Evolutionary conservation across 73 alveolate species (phyloP).

Genomic region (Tetrahymena malaccensis): DNA sequence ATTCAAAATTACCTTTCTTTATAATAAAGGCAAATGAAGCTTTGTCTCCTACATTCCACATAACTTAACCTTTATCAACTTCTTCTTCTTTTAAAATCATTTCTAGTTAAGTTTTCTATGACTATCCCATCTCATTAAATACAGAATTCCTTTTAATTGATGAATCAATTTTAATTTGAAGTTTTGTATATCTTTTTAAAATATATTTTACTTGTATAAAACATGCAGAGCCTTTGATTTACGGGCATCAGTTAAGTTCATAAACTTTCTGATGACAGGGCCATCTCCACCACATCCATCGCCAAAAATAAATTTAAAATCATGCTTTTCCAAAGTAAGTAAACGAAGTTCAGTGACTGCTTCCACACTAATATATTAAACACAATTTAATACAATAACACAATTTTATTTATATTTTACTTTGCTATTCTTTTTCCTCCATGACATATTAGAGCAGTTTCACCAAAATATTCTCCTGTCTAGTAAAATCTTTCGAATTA

Average conservation of each 20-base stretch:
- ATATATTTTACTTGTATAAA: background rate
- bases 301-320: slow-evolving; percentile 36
- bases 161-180: too few species aligned
- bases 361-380: slow-evolving; percentile 5
- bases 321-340: slow-evolving; percentile 35
- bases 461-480: slow-evolving; percentile 43
- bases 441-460: slow-evolving; percentile 24
- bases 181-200: background rate
- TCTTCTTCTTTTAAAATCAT: slow-evolving; percentile 39
- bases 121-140: slow-evolving; percentile 14
- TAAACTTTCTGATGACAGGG: slow-evolving; percentile 29
- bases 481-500: slow-evolving; percentile 29
- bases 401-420: background rate
- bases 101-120: slow-evolving; percentile 28
- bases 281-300: slow-evolving; percentile 45
- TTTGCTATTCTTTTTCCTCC: slow-evolving; percentile 41
- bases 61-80: slow-evolving; percentile 25
- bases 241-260: slow-evolving; percentile 22
- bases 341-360: slow-evolving; percentile 34
- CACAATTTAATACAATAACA: background rate
- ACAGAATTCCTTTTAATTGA: background rate
- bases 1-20: slow-evolving; percentile 37
- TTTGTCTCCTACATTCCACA: slow-evolving; percentile 42
- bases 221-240: slow-evolving; percentile 31
- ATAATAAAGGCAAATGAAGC: slow-evolving; percentile 30